These are phyloP conservation scores for Gossypium ekmanianum DNA, from an alignment of 345 rosid species.

Conservation along the genomic window DNA sequence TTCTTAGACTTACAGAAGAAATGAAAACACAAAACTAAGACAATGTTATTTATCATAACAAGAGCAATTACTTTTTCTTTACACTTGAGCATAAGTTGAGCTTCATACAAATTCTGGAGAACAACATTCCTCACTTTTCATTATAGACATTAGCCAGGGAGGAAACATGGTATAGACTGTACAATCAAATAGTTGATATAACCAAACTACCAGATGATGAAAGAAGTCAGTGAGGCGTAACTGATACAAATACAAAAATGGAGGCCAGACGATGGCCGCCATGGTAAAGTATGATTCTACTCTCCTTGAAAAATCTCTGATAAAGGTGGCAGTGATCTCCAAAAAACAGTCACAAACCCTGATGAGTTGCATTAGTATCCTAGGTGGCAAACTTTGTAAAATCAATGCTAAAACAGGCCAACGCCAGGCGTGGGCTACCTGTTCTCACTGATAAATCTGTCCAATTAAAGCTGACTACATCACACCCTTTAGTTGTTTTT, in stretches of 20 bases:
- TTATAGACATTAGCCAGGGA: background rate
- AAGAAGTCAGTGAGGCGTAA: background rate
- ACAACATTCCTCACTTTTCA: background rate
- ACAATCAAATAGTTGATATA: background rate
- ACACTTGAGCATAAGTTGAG: background rate
- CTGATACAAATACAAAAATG: background rate
- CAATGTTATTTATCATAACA: background rate
- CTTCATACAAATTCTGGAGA: background rate
- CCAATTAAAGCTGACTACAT: background rate
- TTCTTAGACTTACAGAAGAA: constrained; percentile 3
- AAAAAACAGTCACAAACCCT: background rate
- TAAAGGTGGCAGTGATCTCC: background rate
- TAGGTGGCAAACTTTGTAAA: background rate
- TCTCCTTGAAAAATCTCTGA: background rate
- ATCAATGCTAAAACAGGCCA: background rate
- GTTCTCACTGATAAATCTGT: background rate
- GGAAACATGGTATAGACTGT: background rate
- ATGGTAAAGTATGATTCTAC: background rate
- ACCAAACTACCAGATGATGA: background rate
- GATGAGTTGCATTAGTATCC: background rate
- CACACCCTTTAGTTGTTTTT: background rate
- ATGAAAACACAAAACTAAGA: background rate
- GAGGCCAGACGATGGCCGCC: background rate
- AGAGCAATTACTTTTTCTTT: background rate
- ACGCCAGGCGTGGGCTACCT: background rate